Base-by-base conservation (phyloP, 2,329 filamentous ascomycete species). In the Zelopaecilomyces penicillatus region DNA sequence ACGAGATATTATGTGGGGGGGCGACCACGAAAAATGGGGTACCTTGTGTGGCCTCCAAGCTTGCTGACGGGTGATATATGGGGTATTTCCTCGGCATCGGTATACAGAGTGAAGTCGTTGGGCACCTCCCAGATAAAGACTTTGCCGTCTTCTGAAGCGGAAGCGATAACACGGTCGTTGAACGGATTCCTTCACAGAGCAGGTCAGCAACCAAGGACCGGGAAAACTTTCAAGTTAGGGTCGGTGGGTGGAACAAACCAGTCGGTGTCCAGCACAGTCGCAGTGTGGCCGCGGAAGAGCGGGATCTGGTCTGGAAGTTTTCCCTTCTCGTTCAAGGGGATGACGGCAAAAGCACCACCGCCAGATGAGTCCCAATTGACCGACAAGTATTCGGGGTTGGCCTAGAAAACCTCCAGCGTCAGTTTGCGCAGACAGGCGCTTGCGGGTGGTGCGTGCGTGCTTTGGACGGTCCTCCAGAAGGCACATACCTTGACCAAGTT, bases 341-440 rank as follows among this genome's bases (percentile, higher is more conserved):
- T 88, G 56, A 98, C 91, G 44, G 93, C 93, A 63, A 98, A 97
- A 57, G 93, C 91, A 62, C 93, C 93, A 59, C 93, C 93, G 51
- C 93, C 93, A 64, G 88, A 87, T 34, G 93, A 78, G 69, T 98
- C 91, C 93, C 93, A 98, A 76, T 98, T 98, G 71, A 98, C 90
- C 5, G 93, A 85, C 56, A 98, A 77, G 66, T 93, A 97, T 67
- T 95, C 83, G 41, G 93, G 90, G 67, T 98, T 98, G 65, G 82
- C 93, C 89, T 94, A 19, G 19, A 19, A 19, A 19, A 19, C 19
- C 19, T 19, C 19, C 19, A 40, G 28, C 7, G 27, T n/a, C 28
- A 40, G 38, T 4, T 7, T 19, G 31, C 11, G 38, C 28, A 54
- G 19, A 19, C 19, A 19, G 19, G 19, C 19, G 19, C 19, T 19